Percentiles rank a stretch among this genome's conserved stretches.
Conservation (phyloP, 345 rosid species). For the Hibiscus trionum region DNA sequence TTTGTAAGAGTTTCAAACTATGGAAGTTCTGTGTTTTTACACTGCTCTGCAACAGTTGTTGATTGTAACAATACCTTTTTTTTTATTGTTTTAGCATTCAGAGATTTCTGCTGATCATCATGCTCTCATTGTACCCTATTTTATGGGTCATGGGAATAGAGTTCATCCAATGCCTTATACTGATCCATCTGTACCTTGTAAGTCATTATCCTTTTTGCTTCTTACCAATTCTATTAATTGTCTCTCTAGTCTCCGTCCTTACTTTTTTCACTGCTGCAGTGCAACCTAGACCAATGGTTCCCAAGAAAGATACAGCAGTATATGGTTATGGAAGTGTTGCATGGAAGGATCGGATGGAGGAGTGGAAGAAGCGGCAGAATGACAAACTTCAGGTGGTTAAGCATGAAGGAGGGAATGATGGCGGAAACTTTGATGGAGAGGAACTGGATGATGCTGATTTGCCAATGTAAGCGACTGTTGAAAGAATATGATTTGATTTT, state of each 20-base stretch:
- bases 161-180: constrained; percentile 59
- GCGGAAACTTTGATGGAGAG: constrained; percentile 47
- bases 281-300: constrained; percentile 90
- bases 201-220: constrained; percentile 19
- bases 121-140: constrained; percentile 83
- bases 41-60: not conserved
- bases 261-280: constrained; percentile 32
- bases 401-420: constrained; percentile 64
- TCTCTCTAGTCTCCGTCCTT: constrained; percentile 1
- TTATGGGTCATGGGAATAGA: constrained; percentile 60
- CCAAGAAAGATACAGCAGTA: constrained; percentile 73
- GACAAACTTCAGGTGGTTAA: constrained; percentile 79
- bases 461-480: constrained; percentile 61
- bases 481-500: not conserved
- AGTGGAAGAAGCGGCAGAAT: constrained; percentile 78
- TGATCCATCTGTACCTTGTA: constrained; percentile 69
- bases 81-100: constrained; percentile 36
- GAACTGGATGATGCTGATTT: constrained; percentile 75
- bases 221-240: not conserved
- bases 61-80: not conserved
- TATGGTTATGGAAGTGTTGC: constrained; percentile 97
- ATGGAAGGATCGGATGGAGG: constrained; percentile 96
- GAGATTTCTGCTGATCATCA: constrained; percentile 86
- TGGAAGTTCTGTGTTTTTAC: not conserved
- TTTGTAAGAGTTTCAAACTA: not conserved